These are phyloP conservation scores for Mortierella alpina DNA, from an alignment of 192 early-diverging fungal genomes.

Conservation along the genomic window DNA sequence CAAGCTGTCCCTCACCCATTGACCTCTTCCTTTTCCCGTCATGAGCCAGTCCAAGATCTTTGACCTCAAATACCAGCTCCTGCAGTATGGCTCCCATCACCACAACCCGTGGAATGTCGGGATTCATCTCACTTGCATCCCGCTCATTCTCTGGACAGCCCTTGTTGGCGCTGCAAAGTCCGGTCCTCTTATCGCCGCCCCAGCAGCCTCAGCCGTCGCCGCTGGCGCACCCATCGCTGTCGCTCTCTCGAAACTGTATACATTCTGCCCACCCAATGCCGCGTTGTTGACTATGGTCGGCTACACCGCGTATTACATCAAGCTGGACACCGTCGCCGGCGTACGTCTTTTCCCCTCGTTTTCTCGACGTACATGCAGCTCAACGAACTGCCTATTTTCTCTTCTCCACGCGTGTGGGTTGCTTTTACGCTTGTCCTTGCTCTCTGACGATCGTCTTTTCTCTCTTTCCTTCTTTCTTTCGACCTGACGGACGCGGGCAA, in stretches of 20 bases:
- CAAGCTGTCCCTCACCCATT: not conserved
- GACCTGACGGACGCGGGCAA: not conserved
- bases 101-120: slow-evolving; percentile 80
- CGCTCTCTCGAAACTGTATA: slow-evolving; percentile 48
- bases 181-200: slow-evolving; percentile 57
- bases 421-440: slow-evolving; percentile 27
- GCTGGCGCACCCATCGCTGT: slow-evolving; percentile 42
- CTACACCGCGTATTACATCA: slow-evolving; percentile 81
- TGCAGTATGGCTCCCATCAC: slow-evolving; percentile 86
- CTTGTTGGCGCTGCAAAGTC: slow-evolving; percentile 69
- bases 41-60: slow-evolving; percentile 67
- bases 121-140: slow-evolving; percentile 92
- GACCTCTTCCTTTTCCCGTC: not conserved
- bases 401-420: slow-evolving; percentile 5
- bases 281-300: slow-evolving; percentile 67
- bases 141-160: slow-evolving; percentile 86
- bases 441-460: slow-evolving; percentile 1
- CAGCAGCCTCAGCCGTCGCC: slow-evolving; percentile 46
- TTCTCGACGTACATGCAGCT: not conserved
- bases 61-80: slow-evolving; percentile 81
- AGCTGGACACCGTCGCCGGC: slow-evolving; percentile 76
- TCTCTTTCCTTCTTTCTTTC: slow-evolving; percentile 4
- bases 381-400: not conserved
- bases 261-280: slow-evolving; percentile 57
- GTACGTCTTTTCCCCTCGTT: slow-evolving; percentile 49